Base-by-base conservation (phyloP, 202 grass and related monocot species). In the Panicum hallii region DNA sequence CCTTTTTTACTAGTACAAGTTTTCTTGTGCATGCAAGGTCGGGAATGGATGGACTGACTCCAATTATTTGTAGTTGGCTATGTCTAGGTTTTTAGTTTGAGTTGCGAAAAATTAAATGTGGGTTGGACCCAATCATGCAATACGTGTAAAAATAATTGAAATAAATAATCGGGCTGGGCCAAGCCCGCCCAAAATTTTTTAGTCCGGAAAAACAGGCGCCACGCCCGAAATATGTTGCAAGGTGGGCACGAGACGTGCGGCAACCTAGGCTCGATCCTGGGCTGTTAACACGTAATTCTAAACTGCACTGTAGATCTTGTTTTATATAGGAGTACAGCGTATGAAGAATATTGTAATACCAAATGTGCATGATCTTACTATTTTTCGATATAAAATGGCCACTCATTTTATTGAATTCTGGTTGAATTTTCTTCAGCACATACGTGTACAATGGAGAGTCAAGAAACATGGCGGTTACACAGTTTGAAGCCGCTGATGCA, bases 401-500 rank as follows among this genome's bases (percentile, higher is more conserved):
- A 63, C 14, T 79, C 12, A 48, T 78, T 77, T 57, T 74, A 20
- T 66, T 87, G n/a, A 9, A 44, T 78, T 70, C 5, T 79, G 30
- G 69, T 74, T 55, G 44, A 69, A 70, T 79, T 83, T 70, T 10
- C 32, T 74, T 26, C 26, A 93, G 87, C 47, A 87, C 89, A 57
- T 95, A 95, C 43, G 70, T 86, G 77, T 90, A 85, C 57, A 47
- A 92, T 5, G 95, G 95, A 19, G 85, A 87, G 53, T 86, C 67
- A 36, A 69, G 72, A 70, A 93, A 95, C 23, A 95, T 98, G 95
- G 87, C 85, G 0, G 93, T 95, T 11, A 98, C 95, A 55, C 95
- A 98, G 82, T 98, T 95, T 79, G 85, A 98, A 87, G 69, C 95
- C 46, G 90, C 88, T 28, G 95, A 98, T 92, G 92, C 92, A 7